Evolutionary conservation across 116 monocot species (phyloP).

Genomic region (Dioscorea cayenensis): DNA sequence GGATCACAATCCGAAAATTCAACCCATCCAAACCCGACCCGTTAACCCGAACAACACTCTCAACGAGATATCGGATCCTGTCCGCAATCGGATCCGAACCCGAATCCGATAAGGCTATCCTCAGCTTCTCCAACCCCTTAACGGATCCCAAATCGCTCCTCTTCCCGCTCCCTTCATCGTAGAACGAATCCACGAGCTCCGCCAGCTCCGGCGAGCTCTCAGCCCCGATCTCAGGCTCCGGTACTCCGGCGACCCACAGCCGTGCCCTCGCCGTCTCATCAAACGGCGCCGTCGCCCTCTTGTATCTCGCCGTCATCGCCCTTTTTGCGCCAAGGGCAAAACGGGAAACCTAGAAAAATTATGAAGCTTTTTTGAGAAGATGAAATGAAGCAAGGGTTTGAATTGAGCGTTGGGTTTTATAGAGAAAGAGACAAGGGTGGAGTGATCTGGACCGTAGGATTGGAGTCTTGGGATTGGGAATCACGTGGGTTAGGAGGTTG

Average conservation of each 20-base stretch:
- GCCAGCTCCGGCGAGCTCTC: slow-evolving; percentile 30
- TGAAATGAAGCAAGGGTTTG: too few species aligned
- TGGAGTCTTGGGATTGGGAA: too few species aligned
- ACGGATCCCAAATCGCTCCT: neutral
- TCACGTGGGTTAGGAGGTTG: too few species aligned
- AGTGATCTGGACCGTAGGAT: too few species aligned
- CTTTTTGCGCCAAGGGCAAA: neutral
- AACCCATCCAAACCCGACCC: neutral
- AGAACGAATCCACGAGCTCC: slow-evolving; percentile 60
- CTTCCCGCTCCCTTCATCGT: slow-evolving; percentile 14
- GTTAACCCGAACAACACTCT: slow-evolving; percentile 9
- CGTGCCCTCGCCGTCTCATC: slow-evolving; percentile 48
- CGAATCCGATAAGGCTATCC: slow-evolving; percentile 11
- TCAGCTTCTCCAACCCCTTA: slow-evolving; percentile 10
- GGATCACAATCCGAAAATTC: slow-evolving; percentile 17
- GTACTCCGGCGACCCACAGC: slow-evolving; percentile 15
- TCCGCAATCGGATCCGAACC: slow-evolving; percentile 15
- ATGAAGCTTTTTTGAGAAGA: too few species aligned
- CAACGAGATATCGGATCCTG: slow-evolving; percentile 30
- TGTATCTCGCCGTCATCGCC: slow-evolving; percentile 16
- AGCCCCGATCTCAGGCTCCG: neutral
- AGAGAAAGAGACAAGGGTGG: too few species aligned
- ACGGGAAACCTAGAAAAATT: too few species aligned
- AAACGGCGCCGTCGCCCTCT: slow-evolving; percentile 35
- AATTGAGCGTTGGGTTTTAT: too few species aligned